A percentile compares a stretch with the other conserved stretches of the same genome.
These are phyloP conservation scores for Moricandia moricandioides DNA, from an alignment of 345 rosid genomes.

Conservation along the genomic window DNA sequence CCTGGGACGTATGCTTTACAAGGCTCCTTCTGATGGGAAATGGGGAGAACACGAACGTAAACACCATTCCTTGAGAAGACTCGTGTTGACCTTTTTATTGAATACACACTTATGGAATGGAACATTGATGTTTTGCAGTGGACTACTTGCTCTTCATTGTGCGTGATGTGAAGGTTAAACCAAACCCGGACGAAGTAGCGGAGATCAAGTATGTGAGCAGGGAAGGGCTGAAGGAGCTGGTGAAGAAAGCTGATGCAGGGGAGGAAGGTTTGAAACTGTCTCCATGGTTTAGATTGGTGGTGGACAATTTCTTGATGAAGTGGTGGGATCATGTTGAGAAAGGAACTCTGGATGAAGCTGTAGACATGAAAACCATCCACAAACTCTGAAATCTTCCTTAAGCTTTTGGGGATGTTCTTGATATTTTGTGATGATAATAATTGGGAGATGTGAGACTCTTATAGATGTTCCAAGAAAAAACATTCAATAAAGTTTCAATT, in stretches of 20 bases:
- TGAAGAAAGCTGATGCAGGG: slow-evolving; percentile 92
- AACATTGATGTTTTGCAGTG: slow-evolving; percentile 48
- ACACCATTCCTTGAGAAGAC: background rate
- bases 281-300: slow-evolving; percentile 95
- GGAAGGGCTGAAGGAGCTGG: slow-evolving; percentile 73
- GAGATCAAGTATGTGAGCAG: slow-evolving; percentile 72
- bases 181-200: slow-evolving; percentile 94
- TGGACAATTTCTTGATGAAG: slow-evolving; percentile 88
- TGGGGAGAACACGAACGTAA: slow-evolving; percentile 99
- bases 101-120: background rate
- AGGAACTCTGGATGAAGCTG: slow-evolving; percentile 65
- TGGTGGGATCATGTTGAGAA: slow-evolving; percentile 96
- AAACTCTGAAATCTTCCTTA: slow-evolving; percentile 39
- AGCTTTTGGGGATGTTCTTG: background rate
- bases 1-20: slow-evolving; percentile 85
- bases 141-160: slow-evolving; percentile 92
- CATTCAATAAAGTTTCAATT: background rate
- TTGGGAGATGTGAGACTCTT: background rate
- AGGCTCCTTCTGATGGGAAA: slow-evolving; percentile 98
- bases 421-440: slow-evolving; percentile 15
- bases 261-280: slow-evolving; percentile 87
- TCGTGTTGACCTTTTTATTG: background rate
- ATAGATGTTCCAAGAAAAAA: background rate
- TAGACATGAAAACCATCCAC: slow-evolving; percentile 84
- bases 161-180: slow-evolving; percentile 64